These are phyloP conservation scores for Penium margaritaceum DNA, from an alignment of 139 green algal genomes.

Conservation along the genomic window DNA sequence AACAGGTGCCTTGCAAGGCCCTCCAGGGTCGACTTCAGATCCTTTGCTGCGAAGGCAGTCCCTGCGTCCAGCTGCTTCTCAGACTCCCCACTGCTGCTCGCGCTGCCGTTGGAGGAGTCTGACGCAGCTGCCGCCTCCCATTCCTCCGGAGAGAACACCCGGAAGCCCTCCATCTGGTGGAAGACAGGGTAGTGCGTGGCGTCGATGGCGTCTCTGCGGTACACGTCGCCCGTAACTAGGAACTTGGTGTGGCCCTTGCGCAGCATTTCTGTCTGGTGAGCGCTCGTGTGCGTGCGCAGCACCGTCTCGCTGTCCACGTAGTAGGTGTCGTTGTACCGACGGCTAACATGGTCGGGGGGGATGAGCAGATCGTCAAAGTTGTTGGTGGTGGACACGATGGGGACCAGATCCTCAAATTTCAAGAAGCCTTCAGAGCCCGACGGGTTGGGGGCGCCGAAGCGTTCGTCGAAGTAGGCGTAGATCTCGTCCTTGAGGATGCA, in stretches of 20 bases:
- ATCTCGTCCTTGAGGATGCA: slow-evolving; percentile 94
- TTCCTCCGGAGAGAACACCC: slow-evolving; percentile 58
- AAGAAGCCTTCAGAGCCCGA: too few species aligned
- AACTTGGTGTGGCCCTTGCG: slow-evolving; percentile 70
- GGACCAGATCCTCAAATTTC: slow-evolving; percentile 82
- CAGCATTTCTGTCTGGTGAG: slow-evolving; percentile 70
- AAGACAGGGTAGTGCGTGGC: slow-evolving; percentile 99
- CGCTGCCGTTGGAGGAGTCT: too few species aligned
- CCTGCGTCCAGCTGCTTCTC: too few species aligned
- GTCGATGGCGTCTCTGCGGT: slow-evolving; percentile 90
- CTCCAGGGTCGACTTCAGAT: slow-evolving; percentile 88
- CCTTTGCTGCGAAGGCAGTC: slow-evolving; percentile 56
- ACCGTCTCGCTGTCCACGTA: slow-evolving; percentile 78
- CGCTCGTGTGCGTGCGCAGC: slow-evolving; percentile 79
- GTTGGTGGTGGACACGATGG: slow-evolving; percentile 68
- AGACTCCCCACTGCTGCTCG: too few species aligned
- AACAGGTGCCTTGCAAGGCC: slow-evolving; percentile 82
- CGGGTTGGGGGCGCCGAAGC: slow-evolving; percentile 46
- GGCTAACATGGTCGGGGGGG: slow-evolving; percentile 77
- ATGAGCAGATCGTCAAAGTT: slow-evolving; percentile 79
- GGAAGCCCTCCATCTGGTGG: slow-evolving; percentile 81
- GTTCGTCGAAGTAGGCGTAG: slow-evolving; percentile 90
- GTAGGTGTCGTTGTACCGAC: slow-evolving; percentile 95
- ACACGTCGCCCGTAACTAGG: slow-evolving; percentile 93
- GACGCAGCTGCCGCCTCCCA: slow-evolving; percentile 60